These are phyloP conservation scores for Tetracentron sinense DNA, from an alignment of 164 flowering plant genomes.

Conservation along the genomic window DNA sequence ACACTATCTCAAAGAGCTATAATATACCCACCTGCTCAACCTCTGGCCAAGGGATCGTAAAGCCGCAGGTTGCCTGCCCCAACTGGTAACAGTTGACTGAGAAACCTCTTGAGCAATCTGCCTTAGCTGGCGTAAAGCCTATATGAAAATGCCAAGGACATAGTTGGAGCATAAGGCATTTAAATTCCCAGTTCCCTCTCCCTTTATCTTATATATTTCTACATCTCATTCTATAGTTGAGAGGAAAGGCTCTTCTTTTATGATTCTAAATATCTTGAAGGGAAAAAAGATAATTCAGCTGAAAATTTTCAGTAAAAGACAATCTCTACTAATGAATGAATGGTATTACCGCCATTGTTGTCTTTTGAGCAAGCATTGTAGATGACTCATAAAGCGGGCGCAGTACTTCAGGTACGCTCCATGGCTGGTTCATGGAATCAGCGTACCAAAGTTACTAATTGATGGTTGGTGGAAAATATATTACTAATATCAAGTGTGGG, in stretches of 20 bases:
- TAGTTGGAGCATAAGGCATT: neutral
- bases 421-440: constrained; percentile 30
- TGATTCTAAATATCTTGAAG: too few relatives aligned
- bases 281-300: too few relatives aligned
- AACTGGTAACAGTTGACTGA: constrained; percentile 54
- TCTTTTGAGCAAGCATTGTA: constrained; percentile 60
- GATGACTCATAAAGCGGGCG: constrained; percentile 73
- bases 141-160: neutral
- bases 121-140: constrained; percentile 92
- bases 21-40: constrained; percentile 57
- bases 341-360: constrained; percentile 55
- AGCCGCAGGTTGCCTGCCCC: constrained; percentile 90
- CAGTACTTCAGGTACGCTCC: constrained; percentile 70
- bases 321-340: neutral
- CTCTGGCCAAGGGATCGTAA: constrained; percentile 79
- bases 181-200: neutral
- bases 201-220: too few relatives aligned
- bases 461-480: neutral
- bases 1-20: too few relatives aligned
- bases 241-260: too few relatives aligned
- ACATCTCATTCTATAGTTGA: too few relatives aligned
- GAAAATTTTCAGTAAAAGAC: too few relatives aligned
- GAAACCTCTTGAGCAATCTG: constrained; percentile 86
- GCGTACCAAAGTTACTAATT: neutral
- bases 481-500: neutral